Conservation (phyloP, 2,329 filamentous ascomycete species). For the Macrophomina phaseolina region DNA sequence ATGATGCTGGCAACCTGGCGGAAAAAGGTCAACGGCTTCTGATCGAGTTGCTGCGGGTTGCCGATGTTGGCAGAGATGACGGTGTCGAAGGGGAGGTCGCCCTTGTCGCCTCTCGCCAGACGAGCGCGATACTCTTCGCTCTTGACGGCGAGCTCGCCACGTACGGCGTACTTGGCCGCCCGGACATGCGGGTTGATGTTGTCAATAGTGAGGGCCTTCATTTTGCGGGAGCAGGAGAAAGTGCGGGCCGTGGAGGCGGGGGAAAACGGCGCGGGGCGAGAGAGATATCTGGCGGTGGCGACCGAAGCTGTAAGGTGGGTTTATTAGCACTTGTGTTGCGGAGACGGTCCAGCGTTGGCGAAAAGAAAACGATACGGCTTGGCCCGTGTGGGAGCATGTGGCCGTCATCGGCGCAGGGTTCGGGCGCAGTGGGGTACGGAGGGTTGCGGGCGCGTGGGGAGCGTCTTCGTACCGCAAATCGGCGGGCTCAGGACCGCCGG, state of each 20-base stretch:
- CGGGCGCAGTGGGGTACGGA: conserved; percentile 12
- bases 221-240: conserved; percentile 21
- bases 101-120: conserved; percentile 65
- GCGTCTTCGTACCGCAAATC: conserved; percentile 9
- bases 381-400: conserved; percentile 11
- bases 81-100: conserved; percentile 79
- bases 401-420: conserved; percentile 16
- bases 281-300: background rate
- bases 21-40: conserved; percentile 99
- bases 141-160: conserved; percentile 91
- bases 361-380: conserved; percentile 13
- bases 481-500: conserved; percentile 6
- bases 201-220: conserved; percentile 66
- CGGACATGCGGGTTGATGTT: conserved; percentile 93
- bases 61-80: conserved; percentile 98
- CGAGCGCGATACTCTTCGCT: conserved; percentile 87
- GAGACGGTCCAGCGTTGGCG: background rate
- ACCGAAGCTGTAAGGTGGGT: background rate
- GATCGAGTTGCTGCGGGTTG: conserved; percentile 97
- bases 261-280: conserved; percentile 1
- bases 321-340: background rate
- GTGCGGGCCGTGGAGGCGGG: conserved; percentile 9
- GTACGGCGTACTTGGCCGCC: conserved; percentile 92
- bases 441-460: conserved; percentile 1
- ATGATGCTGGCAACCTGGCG: conserved; percentile 91